These are phyloP conservation scores for Dactylonectria macrodidyma DNA, from an alignment of 2,329 filamentous ascomycete species.

Conservation along the genomic window DNA sequence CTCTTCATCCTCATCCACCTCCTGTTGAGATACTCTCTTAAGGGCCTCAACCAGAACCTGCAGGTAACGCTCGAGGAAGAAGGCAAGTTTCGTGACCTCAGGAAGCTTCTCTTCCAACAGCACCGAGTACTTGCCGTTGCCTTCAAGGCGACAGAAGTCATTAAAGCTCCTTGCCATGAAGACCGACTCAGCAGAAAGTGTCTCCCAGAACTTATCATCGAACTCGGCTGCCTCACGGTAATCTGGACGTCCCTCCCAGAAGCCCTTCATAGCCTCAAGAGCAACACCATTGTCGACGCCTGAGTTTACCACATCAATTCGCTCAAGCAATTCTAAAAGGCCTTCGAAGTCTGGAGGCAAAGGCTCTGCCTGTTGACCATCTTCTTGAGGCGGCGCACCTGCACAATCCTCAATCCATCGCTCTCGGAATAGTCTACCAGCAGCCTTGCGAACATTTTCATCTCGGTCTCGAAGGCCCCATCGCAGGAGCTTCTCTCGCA, in stretches of 20 bases:
- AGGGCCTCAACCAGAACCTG: conserved; percentile 76
- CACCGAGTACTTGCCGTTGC: conserved; percentile 80
- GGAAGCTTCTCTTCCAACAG: conserved; percentile 94
- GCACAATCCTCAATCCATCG: conserved; percentile 99
- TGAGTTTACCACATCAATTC: conserved; percentile 93
- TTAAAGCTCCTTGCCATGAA: conserved; percentile 96
- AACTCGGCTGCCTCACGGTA: conserved; percentile 82
- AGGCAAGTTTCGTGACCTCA: conserved; percentile 92
- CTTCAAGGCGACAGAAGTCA: conserved; percentile 86
- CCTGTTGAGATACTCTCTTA: conserved; percentile 68
- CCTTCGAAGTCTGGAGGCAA: conserved; percentile 83
- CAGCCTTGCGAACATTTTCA: conserved; percentile 92
- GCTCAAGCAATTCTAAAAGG: conserved; percentile 89
- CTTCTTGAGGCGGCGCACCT: conserved; percentile 72
- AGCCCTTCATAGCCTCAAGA: conserved; percentile 93
- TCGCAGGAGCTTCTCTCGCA: conserved; percentile 94
- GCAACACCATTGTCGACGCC: conserved; percentile 92
- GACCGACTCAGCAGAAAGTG: conserved; percentile 85
- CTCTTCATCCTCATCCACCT: conserved; percentile 73
- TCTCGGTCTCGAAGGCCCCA: conserved; percentile 97
- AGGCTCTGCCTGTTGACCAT: conserved; percentile 69
- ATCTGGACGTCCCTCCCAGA: conserved; percentile 94
- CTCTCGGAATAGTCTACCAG: conserved; percentile 90
- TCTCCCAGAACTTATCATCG: conserved; percentile 84
- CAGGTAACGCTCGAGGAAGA: conserved; percentile 87